Evolutionary conservation across 1,284 basidiomycete species (phyloP).

Genomic region (Violaceomyces palustris): DNA sequence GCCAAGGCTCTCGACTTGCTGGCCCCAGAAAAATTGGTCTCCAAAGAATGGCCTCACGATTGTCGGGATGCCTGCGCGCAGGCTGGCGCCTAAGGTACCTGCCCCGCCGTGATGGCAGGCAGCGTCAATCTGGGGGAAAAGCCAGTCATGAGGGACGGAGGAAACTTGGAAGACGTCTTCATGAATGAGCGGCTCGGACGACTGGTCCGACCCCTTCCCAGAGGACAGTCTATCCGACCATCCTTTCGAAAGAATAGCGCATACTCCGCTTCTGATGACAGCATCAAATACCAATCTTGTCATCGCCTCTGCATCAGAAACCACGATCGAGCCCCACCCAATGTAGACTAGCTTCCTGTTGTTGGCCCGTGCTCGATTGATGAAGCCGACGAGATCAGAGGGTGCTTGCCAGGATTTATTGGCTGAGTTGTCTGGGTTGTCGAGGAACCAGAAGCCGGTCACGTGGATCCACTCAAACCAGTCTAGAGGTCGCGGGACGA

Average conservation of each 20-base stretch:
- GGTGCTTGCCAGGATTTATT: slow-evolving; percentile 79
- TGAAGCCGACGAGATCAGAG: slow-evolving; percentile 71
- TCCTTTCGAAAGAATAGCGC: slow-evolving; percentile 89
- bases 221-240: slow-evolving; percentile 76
- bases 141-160: slow-evolving; percentile 93
- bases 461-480: slow-evolving; percentile 99
- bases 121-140: slow-evolving; percentile 87
- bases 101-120: slow-evolving; percentile 96
- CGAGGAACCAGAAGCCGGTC: slow-evolving; percentile 59
- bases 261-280: slow-evolving; percentile 70
- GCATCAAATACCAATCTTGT: slow-evolving; percentile 85
- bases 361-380: slow-evolving; percentile 66
- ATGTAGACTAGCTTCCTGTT: slow-evolving; percentile 93
- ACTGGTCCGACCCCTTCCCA: slow-evolving; percentile 22
- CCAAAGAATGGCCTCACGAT: slow-evolving; percentile 97
- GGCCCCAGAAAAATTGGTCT: slow-evolving; percentile 95
- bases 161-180: slow-evolving; percentile 67
- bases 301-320: slow-evolving; percentile 86
- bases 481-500: slow-evolving; percentile 66
- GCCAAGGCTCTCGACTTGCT: slow-evolving; percentile 79
- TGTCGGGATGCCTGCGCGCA: slow-evolving; percentile 86
- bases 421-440: slow-evolving; percentile 73
- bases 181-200: slow-evolving; percentile 62
- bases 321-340: slow-evolving; percentile 97
- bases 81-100: slow-evolving; percentile 87